phyloP scores from a whole-genome alignment of 805 yeast species.

The Cyberlindnera veronae region DNA sequence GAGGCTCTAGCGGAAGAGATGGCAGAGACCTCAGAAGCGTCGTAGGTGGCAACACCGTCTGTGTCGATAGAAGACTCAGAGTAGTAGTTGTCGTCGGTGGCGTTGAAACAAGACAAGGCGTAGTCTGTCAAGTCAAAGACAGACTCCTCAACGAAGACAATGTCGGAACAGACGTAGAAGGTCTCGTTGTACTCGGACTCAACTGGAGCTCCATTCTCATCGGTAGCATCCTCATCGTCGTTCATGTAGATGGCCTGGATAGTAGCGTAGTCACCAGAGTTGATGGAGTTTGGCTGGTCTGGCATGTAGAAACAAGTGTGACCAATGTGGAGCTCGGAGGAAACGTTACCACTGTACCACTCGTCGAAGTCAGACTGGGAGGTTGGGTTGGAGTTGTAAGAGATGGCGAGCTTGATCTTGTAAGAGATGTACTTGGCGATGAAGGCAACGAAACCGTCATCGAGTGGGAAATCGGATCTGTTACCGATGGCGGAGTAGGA shows the following conservation, averaged over 20 bases:
- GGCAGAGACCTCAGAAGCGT: conserved; percentile 17
- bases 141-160: conserved; percentile 39
- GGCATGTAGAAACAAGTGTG: conserved; percentile 46
- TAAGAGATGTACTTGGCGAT: conserved; percentile 41
- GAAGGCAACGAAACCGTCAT: conserved; percentile 44
- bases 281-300: conserved; percentile 36
- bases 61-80: conserved; percentile 28
- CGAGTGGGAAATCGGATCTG: conserved; percentile 44
- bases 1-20: conserved; percentile 19
- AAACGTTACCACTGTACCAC: conserved; percentile 37
- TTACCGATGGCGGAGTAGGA: conserved; percentile 32
- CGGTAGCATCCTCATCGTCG: conserved; percentile 28
- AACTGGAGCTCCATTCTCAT: conserved; percentile 30
- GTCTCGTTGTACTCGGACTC: conserved; percentile 37
- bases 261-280: conserved; percentile 40
- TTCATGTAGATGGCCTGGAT: conserved; percentile 40
- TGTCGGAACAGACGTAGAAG: conserved; percentile 44
- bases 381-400: conserved; percentile 38
- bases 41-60: conserved; percentile 24
- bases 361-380: conserved; percentile 38
- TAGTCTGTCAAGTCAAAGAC: conserved; percentile 34
- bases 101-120: conserved; percentile 40
- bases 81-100: conserved; percentile 38
- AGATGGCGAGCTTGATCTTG: conserved; percentile 37
- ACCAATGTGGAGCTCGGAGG: conserved; percentile 39